Conservation (phyloP, 495 filamentous ascomycete genomes). For the Annulohypoxylon maeteangense region DNA sequence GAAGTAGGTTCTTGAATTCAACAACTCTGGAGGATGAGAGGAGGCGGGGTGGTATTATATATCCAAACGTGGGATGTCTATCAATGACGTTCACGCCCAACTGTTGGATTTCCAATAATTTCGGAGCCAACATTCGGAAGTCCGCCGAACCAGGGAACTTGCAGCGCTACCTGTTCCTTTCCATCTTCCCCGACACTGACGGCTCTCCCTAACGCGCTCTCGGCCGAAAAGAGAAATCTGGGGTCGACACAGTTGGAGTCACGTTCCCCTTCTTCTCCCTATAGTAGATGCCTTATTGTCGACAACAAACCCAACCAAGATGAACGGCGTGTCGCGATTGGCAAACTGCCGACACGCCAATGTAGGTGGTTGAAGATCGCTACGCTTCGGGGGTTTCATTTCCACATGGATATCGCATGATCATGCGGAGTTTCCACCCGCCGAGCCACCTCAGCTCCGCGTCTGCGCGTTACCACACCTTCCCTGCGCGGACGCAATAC, state of each 20-base stretch:
- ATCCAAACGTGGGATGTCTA: not conserved
- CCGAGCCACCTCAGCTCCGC: conserved; percentile 6
- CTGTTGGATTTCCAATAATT: conserved; percentile 9
- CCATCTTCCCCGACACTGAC: conserved; percentile 5
- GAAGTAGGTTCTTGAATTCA: not conserved
- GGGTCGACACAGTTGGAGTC: not conserved
- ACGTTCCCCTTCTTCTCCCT: not conserved
- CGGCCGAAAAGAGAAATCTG: conserved; percentile 12
- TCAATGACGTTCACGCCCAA: conserved; percentile 18
- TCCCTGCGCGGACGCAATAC: not conserved
- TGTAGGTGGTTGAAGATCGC: conserved; percentile 18
- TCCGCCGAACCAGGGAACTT: conserved; percentile 15
- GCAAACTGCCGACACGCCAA: conserved; percentile 8
- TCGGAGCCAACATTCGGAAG: conserved; percentile 28
- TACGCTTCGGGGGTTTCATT: conserved; percentile 9
- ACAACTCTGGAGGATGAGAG: not conserved
- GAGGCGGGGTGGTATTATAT: not conserved
- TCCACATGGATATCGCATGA: conserved; percentile 20
- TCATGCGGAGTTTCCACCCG: conserved; percentile 28
- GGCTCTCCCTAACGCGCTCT: conserved; percentile 8
- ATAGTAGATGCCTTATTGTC: conserved; percentile 7
- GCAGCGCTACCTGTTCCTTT: conserved; percentile 21
- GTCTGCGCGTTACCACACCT: conserved; percentile 9
- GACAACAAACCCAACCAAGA: not conserved
- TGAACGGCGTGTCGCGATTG: not conserved